Percentiles rank a stretch among this genome's conserved stretches.
Conservation (phyloP, 2,329 filamentous ascomycete species). For the Clarireedia paspali region DNA sequence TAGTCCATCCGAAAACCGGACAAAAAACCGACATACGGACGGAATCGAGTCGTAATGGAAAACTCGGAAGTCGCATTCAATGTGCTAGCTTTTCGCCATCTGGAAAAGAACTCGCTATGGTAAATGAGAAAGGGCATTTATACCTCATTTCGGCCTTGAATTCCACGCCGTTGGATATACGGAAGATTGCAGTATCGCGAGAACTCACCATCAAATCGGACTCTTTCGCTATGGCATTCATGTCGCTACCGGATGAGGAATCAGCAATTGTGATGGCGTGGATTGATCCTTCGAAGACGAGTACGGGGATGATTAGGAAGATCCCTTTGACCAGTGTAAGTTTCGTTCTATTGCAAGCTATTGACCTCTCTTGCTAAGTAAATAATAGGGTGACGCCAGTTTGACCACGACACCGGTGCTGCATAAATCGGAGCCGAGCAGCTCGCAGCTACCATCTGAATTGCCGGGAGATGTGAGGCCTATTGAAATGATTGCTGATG, state of each 20-base stretch:
- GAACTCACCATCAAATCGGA: conserved; percentile 33
- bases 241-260: conserved; percentile 33
- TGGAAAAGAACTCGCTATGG: conserved; percentile 33
- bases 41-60: conserved; percentile 28
- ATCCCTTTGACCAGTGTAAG: conserved; percentile 18
- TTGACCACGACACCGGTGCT: not conserved
- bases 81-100: conserved; percentile 33
- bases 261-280: conserved; percentile 32
- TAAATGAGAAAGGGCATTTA: conserved; percentile 35
- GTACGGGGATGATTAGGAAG: conserved; percentile 29
- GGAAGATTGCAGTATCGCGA: conserved; percentile 30
- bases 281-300: conserved; percentile 31
- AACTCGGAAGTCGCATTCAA: conserved; percentile 34
- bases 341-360: too few species aligned
- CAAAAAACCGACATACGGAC: conserved; percentile 31
- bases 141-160: conserved; percentile 34
- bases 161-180: conserved; percentile 32
- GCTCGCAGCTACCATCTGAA: not conserved
- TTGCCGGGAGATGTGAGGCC: conserved; percentile 1
- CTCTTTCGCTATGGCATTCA: conserved; percentile 33
- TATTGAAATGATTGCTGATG: conserved; percentile 4
- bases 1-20: conserved; percentile 33
- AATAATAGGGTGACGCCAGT: not conserved
- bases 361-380: not conserved
- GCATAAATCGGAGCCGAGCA: not conserved